phyloP scores from a whole-genome alignment of 176 grass and related monocot species.

The Carex cristatella region DNA sequence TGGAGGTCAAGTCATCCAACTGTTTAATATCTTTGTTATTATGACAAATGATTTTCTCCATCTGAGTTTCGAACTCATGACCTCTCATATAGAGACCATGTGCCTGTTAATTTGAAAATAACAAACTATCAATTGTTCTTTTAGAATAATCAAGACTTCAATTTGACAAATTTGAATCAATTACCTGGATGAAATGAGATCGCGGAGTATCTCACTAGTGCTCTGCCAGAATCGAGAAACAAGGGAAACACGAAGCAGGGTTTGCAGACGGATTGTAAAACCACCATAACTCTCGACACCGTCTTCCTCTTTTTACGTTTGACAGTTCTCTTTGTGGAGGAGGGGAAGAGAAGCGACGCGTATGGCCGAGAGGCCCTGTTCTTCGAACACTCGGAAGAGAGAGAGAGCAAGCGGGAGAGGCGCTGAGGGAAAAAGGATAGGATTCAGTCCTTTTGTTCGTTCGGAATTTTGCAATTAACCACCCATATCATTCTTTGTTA shows the following conservation, averaged over 20 bases:
- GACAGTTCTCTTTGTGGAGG: not conserved
- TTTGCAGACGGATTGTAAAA: not conserved
- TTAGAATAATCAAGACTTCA: not conserved
- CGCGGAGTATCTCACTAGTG: not conserved
- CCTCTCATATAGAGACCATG: no score
- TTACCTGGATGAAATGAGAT: conserved; percentile 3
- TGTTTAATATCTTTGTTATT: no score
- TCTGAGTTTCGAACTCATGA: no score
- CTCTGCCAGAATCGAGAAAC: not conserved
- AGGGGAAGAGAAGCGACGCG: not conserved
- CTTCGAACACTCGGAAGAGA: no score
- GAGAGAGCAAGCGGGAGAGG: no score
- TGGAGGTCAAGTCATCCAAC: no score
- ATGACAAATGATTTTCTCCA: no score
- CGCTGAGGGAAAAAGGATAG: no score
- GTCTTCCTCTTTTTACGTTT: not conserved
- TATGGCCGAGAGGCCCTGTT: no score
- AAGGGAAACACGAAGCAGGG: not conserved
- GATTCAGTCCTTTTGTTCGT: no score
- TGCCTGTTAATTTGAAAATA: not conserved
- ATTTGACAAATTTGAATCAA: not conserved
- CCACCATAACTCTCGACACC: not conserved
- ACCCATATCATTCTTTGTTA: no score
- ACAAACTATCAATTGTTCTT: not conserved
- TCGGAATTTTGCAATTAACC: no score